Evolutionary conservation across 768 basidiomycete genomes (phyloP).

Genomic region (Lactarius indigo): DNA sequence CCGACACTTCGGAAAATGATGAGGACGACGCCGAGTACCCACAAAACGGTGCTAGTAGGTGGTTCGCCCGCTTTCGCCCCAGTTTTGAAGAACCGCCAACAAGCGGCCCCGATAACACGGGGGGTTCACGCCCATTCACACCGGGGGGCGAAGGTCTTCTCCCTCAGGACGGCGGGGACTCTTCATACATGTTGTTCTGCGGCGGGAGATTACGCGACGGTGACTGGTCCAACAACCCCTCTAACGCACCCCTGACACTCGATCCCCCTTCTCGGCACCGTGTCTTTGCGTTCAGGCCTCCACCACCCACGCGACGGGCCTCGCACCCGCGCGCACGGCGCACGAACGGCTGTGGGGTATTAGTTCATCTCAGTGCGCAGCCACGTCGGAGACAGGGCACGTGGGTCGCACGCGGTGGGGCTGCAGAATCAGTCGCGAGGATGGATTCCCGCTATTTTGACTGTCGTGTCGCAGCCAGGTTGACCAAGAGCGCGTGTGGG

Average conservation of each 20-base stretch:
- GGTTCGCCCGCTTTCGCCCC: slow-evolving; percentile 19
- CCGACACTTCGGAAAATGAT: slow-evolving; percentile 15
- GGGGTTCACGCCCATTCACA: slow-evolving; percentile 18
- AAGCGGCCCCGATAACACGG: slow-evolving; percentile 15
- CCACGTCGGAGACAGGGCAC: slow-evolving; percentile 50
- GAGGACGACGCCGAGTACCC: slow-evolving; percentile 16
- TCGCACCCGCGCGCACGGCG: slow-evolving; percentile 27
- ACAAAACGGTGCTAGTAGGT: slow-evolving; percentile 14
- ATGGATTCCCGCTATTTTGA: slow-evolving; percentile 61
- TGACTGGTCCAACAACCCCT: slow-evolving; percentile 21
- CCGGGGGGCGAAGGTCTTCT: slow-evolving; percentile 16
- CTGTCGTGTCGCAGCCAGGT: slow-evolving; percentile 43
- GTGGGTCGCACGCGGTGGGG: slow-evolving; percentile 55
- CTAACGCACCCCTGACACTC: slow-evolving; percentile 27
- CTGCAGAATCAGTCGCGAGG: slow-evolving; percentile 51
- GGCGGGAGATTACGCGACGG: slow-evolving; percentile 29
- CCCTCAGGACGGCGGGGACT: slow-evolving; percentile 29
- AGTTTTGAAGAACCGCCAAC: slow-evolving; percentile 12
- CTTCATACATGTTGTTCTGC: slow-evolving; percentile 41
- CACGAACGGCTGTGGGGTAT: slow-evolving; percentile 60
- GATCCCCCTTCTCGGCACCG: slow-evolving; percentile 32
- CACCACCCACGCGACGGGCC: slow-evolving; percentile 20
- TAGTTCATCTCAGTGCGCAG: slow-evolving; percentile 54
- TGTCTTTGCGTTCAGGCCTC: slow-evolving; percentile 28
- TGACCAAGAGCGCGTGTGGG: slow-evolving; percentile 56